Conservation (phyloP, 2,329 filamentous ascomycete genomes). For the Fusarium odoratissimum region DNA sequence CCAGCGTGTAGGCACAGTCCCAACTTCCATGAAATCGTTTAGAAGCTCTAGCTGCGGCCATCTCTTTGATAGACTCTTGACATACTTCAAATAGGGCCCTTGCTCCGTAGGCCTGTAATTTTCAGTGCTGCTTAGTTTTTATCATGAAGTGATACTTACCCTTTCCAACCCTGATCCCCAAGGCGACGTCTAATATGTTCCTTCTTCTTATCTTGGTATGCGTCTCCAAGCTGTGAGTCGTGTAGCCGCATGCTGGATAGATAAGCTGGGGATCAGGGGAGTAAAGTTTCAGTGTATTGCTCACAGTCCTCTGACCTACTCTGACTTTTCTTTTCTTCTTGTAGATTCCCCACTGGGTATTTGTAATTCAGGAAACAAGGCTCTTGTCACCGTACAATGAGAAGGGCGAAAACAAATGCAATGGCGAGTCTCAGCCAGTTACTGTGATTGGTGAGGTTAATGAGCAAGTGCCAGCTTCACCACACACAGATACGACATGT, state of each 20-base stretch:
- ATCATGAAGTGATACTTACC: rapidly evolving
- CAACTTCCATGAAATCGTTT: not conserved
- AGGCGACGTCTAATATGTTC: rapidly evolving
- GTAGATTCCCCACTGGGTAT: not conserved
- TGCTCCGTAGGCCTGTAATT: rapidly evolving
- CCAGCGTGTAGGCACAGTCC: not conserved
- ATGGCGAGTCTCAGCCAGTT: rapidly evolving
- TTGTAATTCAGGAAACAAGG: not conserved
- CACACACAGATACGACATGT: not conserved
- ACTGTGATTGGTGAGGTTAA: not conserved
- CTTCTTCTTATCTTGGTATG: not conserved
- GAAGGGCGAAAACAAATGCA: not conserved
- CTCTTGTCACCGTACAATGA: not conserved
- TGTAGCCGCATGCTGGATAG: not conserved
- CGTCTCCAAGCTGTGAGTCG: not conserved
- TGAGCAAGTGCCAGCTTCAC: not conserved
- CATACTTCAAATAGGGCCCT: not conserved
- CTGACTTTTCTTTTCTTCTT: too few species aligned
- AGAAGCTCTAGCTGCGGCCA: not conserved
- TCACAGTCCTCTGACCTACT: not conserved
- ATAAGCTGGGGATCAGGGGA: rapidly evolving
- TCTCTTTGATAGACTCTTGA: not conserved
- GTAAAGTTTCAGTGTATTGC: rapidly evolving
- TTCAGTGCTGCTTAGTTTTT: rapidly evolving
- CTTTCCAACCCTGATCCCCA: not conserved